Base-by-base conservation (phyloP, 2,329 filamentous ascomycete species). In the Fusarium sp. region DNA sequence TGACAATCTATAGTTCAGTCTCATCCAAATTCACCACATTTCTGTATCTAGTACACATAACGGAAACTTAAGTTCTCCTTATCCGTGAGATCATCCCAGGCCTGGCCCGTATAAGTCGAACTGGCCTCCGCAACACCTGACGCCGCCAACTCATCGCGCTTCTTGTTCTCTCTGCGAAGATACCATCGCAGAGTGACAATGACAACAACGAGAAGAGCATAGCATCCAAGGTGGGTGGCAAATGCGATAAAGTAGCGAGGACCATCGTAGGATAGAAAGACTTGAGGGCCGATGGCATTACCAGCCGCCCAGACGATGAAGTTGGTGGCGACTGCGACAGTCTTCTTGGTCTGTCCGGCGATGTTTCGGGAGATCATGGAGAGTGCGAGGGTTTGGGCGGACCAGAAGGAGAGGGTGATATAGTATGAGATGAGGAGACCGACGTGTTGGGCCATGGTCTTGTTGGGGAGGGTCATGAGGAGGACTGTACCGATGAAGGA, bases 341-440 rank as follows among this genome's bases (percentile, higher is more conserved):
- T 84, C 76, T 92, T 92, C 79, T 93, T 93, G 3, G 90, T 93
- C 70, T 91, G 89, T 0, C 91, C 91, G 26, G 88, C 91, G 11
- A 92, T 81, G 72, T 93, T 93, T 17, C 90, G 84, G 1, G 87
- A 87, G 57, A 92, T 83, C 81, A 93, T 84, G 15, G 88, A 89
- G 70, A 93, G 83, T 9, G 85, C 82, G 14, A 92, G 80, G 3
- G 88, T 90, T 72, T 91, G 87, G 0, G 90, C 90, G 0, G 90
- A 89, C 90, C 90, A 93, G 84, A 94, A 94, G 7, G 89, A 92
- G 19, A 93, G 83, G 0, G 88, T 90, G 64, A 93, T 90, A 79
- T 93, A 94, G 82, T 93, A 94, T 73, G 84, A 86, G 72, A 93
- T 86, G 15, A 93, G 80, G 1, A 94, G 83, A 7, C 91, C 91